Percentiles rank a stretch among this genome's conserved stretches.
Evolutionary conservation across 495 filamentous ascomycete genomes (phyloP).

Genomic region (Penicillium antarcticum): DNA sequence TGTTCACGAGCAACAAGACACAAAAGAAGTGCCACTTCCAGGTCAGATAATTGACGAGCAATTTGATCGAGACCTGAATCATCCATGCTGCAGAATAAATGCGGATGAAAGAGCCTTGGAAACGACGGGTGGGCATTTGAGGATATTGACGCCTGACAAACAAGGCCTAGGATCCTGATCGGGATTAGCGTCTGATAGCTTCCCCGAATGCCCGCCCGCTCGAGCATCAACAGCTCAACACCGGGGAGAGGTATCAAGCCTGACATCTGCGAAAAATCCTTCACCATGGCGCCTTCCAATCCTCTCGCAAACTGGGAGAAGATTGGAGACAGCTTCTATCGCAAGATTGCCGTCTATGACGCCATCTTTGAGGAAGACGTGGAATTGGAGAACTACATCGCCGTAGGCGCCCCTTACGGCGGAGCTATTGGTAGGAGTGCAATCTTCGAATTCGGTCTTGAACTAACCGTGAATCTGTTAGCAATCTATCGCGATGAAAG

Average conservation of each 20-base stretch:
- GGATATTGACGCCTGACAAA: constrained; percentile 2
- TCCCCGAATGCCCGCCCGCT: neutral
- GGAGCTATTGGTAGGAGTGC: constrained; percentile 76
- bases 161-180: constrained; percentile 8
- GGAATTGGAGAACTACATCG: constrained; percentile 91
- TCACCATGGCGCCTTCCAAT: constrained; percentile 44
- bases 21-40: constrained; percentile 82
- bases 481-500: constrained; percentile 86
- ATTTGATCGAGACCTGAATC: constrained; percentile 55
- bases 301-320: constrained; percentile 92
- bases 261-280: constrained; percentile 9
- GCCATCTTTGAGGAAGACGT: constrained; percentile 87
- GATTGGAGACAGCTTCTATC: constrained; percentile 88
- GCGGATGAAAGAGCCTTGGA: neutral
- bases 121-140: neutral
- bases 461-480: constrained; percentile 28
- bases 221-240: constrained; percentile 15
- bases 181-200: constrained; percentile 15
- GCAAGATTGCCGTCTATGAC: constrained; percentile 88
- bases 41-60: constrained; percentile 74
- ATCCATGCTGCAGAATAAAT: constrained; percentile 49
- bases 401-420: constrained; percentile 89
- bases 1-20: constrained; percentile 78
- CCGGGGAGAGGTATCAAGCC: neutral
- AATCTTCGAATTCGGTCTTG: neutral